Base-by-base conservation (phyloP, 129 eudicot genomes). In the Pseudognaphalium luteoalbum region DNA sequence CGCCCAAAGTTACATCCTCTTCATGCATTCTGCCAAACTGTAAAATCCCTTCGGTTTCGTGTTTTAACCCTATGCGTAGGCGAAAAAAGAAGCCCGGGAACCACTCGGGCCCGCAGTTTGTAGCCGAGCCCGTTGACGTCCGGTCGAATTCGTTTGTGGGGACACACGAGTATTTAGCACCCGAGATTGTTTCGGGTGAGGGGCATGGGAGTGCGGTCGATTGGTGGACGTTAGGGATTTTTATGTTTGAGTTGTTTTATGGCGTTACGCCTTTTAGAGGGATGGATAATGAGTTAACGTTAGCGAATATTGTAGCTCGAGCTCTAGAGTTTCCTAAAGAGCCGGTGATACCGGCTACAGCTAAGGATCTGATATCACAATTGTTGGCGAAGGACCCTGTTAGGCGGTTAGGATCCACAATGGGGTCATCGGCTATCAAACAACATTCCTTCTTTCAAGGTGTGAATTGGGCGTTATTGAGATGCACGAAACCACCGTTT, bases 131-230 rank as follows among this genome's bases (percentile, higher is more conserved):
- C 0, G 66, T 93, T 3, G 98, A 90, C 12, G 97, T 91, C 14
- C 83, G 98, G 20, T 93, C 98, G 5, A 93, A 88, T 93, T 93
- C 98, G 0, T 93, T 93, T 47, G 98, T 93, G 1, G 98, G 98
- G 84, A 93, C 98, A 42, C 98, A 93, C 73, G 98, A 93, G 84
- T 93, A 93, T 68, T 44, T 93, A 60, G 90, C 98, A 4, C 98
- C 98, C 56, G 98, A 93, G 89, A 93, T 93, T 19, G 97, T 93
- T 5, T 93, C 97, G 17, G 96, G 97, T 1, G 98, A 93, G 81
- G 98, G 98, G 1, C 98, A 93, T 61, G 98, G 98, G 4, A 93
- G 97, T 54, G 91, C 96, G 28, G 98, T 93, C 21, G 98, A 93
- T 75, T 93, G 98, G 98, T 93, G 98, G 98, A 93, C 98, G 7